Conservation (phyloP, 2,329 filamentous ascomycete species). For the Apiospora saccharicola region DNA sequence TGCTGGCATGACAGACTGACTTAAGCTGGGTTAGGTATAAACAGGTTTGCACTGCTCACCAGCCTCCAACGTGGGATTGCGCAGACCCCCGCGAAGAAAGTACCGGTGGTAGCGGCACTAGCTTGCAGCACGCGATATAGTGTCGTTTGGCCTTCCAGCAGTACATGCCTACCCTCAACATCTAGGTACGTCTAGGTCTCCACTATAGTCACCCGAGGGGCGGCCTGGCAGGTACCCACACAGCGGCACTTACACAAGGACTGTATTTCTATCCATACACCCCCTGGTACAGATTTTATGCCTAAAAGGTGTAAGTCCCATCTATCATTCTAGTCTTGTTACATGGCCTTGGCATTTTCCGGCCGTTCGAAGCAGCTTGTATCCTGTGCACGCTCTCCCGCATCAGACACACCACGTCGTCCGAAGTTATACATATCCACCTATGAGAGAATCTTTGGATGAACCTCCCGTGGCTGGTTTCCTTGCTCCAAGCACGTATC, state of each 20-base stretch:
- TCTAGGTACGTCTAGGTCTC: background rate
- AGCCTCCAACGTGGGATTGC: background rate
- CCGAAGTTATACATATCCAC: slow-evolving; percentile 16
- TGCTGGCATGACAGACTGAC: slow-evolving; percentile 7
- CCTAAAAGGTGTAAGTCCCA: slow-evolving; percentile 6
- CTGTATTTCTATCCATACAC: background rate
- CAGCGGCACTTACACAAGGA: slow-evolving; percentile 1
- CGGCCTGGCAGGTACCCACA: background rate
- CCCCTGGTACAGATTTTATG: background rate
- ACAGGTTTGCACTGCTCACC: background rate
- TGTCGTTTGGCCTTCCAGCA: background rate
- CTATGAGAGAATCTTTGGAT: slow-evolving; percentile 4
- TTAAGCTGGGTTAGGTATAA: slow-evolving; percentile 19
- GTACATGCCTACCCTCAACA: background rate
- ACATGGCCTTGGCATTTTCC: slow-evolving; percentile 3
- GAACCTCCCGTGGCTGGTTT: slow-evolving; percentile 11
- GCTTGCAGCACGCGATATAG: slow-evolving; percentile 18
- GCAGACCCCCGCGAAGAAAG: slow-evolving; percentile 2
- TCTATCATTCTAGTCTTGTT: slow-evolving; percentile 15
- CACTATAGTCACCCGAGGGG: background rate
- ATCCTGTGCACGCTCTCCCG: slow-evolving; percentile 4
- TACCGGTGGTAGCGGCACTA: slow-evolving; percentile 19
- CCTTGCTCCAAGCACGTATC: background rate
- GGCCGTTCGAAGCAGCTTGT: slow-evolving; percentile 13
- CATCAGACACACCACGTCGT: slow-evolving; percentile 12